Conservation (phyloP, 768 basidiomycete species). For the Collybia sordida region DNA sequence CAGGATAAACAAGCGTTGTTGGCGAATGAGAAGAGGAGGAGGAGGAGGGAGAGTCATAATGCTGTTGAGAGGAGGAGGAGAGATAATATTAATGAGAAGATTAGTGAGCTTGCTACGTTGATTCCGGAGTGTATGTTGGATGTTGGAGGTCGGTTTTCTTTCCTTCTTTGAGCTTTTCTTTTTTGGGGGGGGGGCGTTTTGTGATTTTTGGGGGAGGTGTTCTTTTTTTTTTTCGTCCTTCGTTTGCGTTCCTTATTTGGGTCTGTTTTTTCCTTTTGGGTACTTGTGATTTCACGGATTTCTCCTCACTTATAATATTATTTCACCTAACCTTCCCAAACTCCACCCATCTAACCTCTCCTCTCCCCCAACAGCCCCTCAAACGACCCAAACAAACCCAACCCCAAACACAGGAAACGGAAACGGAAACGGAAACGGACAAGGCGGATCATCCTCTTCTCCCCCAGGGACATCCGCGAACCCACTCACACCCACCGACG, state of each 20-base stretch:
- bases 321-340: too few species aligned
- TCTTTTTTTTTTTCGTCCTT: not conserved
- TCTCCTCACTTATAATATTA: too few species aligned
- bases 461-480: not conserved
- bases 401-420: not conserved
- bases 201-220: not conserved
- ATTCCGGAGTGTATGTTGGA: conserved; percentile 88
- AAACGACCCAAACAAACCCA: too few species aligned
- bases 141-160: conserved; percentile 15
- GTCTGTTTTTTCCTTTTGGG: too few species aligned
- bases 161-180: not conserved
- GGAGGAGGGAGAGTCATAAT: conserved; percentile 86
- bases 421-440: too few species aligned
- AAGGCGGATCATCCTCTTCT: too few species aligned
- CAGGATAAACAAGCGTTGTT: conserved; percentile 55
- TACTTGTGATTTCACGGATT: too few species aligned
- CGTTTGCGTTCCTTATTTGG: too few species aligned
- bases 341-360: too few species aligned
- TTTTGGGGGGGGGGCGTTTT: not conserved
- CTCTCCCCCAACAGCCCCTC: too few species aligned
- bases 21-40: conserved; percentile 79
- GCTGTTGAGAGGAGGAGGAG: conserved; percentile 85
- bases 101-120: conserved; percentile 83
- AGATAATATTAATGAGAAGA: conserved; percentile 97
- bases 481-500: conserved; percentile 6